These are phyloP conservation scores for Forsythia suspensa DNA, from an alignment of 257 asterid genomes.

Conservation along the genomic window DNA sequence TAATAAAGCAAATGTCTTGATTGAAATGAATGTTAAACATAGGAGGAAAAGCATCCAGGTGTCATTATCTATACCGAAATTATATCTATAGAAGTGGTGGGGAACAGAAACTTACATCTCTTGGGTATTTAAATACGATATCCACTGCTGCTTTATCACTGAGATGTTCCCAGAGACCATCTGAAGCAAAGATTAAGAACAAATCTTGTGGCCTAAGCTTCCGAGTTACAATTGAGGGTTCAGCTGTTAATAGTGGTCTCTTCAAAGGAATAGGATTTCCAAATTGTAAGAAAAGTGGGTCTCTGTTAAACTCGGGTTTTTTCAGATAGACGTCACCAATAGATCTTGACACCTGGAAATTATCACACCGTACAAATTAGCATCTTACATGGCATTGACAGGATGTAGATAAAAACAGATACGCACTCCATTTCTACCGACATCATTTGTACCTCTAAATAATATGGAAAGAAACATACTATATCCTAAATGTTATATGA, in stretches of 20 bases:
- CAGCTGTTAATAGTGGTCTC: slow-evolving; percentile 77
- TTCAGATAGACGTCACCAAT: slow-evolving; percentile 89
- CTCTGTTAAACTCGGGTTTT: slow-evolving; percentile 82
- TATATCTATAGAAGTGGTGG: neutral
- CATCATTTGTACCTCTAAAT: slow-evolving; percentile 42
- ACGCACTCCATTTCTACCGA: slow-evolving; percentile 22
- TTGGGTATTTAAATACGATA: slow-evolving; percentile 69
- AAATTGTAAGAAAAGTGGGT: slow-evolving; percentile 65
- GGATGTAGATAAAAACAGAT: slow-evolving; percentile 6
- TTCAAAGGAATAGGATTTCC: slow-evolving; percentile 71
- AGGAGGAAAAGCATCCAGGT: no score
- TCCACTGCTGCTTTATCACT: slow-evolving; percentile 84
- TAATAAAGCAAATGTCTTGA: neutral
- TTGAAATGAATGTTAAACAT: no score
- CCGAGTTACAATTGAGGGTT: slow-evolving; percentile 79
- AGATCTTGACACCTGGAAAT: slow-evolving; percentile 90
- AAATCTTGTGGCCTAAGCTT: slow-evolving; percentile 77
- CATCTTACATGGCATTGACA: slow-evolving; percentile 7
- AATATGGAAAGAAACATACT: slow-evolving; percentile 40
- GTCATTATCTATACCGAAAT: no score
- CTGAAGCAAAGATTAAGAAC: slow-evolving; percentile 91
- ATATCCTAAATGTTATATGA: slow-evolving; percentile 38
- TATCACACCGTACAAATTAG: neutral
- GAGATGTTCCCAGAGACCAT: slow-evolving; percentile 97
- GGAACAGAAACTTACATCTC: slow-evolving; percentile 61